phyloP scores from a whole-genome alignment of 2,329 filamentous ascomycete genomes.

The Pseudopyricularia cyperi region DNA sequence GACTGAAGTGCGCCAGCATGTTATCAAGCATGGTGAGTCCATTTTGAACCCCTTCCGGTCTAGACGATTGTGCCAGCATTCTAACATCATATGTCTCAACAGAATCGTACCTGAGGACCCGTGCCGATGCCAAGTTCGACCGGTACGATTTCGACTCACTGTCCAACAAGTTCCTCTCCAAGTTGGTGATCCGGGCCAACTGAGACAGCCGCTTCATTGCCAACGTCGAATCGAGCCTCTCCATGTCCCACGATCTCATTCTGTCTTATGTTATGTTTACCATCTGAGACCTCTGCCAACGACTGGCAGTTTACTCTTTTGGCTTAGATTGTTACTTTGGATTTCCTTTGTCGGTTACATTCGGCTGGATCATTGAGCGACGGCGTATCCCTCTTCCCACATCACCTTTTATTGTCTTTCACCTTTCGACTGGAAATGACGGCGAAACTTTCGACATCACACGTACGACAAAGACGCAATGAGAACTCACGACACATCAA shows the following conservation, averaged over 20 bases:
- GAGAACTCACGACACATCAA: slow-evolving; percentile 2
- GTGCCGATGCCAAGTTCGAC: slow-evolving; percentile 73
- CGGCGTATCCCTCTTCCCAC: slow-evolving; percentile 12
- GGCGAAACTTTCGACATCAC: slow-evolving; percentile 12
- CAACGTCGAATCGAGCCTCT: background rate
- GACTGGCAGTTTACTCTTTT: background rate
- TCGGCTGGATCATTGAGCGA: slow-evolving; percentile 13
- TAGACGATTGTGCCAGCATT: slow-evolving; percentile 22
- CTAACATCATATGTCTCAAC: slow-evolving; percentile 7
- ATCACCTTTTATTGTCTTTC: slow-evolving; percentile 2
- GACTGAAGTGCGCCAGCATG: slow-evolving; percentile 88
- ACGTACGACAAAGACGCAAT: slow-evolving; percentile 16
- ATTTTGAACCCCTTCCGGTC: background rate
- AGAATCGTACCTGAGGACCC: slow-evolving; percentile 80
- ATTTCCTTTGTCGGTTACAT: slow-evolving; percentile 7
- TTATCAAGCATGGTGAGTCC: slow-evolving; percentile 79
- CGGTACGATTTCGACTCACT: slow-evolving; percentile 86
- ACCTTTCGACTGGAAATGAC: slow-evolving; percentile 5
- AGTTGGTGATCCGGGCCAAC: slow-evolving; percentile 90
- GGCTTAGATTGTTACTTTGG: slow-evolving; percentile 3
- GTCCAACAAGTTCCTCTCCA: slow-evolving; percentile 94
- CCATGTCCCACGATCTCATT: background rate
- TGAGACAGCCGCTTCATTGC: slow-evolving; percentile 25
- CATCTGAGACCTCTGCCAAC: background rate
- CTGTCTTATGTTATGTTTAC: background rate